phyloP scores from a whole-genome alignment of 805 yeast species.

The Myxozyma melibiosi region DNA sequence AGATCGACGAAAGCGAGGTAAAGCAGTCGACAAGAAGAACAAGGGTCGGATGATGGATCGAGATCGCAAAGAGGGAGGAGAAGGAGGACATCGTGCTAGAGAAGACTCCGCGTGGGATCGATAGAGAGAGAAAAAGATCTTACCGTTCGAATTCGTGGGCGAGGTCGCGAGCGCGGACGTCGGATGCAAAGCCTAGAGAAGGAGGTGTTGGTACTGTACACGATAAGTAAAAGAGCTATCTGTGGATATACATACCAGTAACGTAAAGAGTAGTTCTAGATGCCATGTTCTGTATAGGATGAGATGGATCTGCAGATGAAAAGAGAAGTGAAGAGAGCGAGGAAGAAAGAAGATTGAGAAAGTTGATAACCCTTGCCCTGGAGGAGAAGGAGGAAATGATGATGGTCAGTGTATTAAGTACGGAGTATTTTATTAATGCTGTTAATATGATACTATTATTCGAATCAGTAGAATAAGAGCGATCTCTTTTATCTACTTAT shows the following conservation, averaged over 20 bases:
- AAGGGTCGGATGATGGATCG: no score
- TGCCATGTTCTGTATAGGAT: constrained; percentile 8
- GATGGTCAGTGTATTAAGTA: not conserved
- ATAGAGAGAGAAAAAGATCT: not conserved
- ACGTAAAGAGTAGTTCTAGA: constrained; percentile 37
- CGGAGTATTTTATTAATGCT: no score
- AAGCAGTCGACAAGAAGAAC: no score
- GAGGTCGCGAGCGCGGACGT: constrained; percentile 40
- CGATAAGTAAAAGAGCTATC: not conserved
- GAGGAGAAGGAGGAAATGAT: no score
- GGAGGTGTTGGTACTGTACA: not conserved
- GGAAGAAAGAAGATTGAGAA: not conserved
- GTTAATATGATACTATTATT: no score
- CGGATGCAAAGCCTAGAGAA: constrained; percentile 35
- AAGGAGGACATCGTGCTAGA: not conserved
- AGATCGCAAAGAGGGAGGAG: no score
- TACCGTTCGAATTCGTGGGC: constrained; percentile 42
- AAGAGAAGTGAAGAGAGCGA: not conserved
- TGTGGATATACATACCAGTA: constrained; percentile 23
- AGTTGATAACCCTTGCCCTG: no score
- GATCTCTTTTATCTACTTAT: no score
- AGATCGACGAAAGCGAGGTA: no score
- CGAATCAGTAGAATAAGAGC: no score
- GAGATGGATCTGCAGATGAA: not conserved
- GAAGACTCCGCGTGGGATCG: not conserved